phyloP scores from a whole-genome alignment of 768 basidiomycete species.

The Psilocybe azurescens region DNA sequence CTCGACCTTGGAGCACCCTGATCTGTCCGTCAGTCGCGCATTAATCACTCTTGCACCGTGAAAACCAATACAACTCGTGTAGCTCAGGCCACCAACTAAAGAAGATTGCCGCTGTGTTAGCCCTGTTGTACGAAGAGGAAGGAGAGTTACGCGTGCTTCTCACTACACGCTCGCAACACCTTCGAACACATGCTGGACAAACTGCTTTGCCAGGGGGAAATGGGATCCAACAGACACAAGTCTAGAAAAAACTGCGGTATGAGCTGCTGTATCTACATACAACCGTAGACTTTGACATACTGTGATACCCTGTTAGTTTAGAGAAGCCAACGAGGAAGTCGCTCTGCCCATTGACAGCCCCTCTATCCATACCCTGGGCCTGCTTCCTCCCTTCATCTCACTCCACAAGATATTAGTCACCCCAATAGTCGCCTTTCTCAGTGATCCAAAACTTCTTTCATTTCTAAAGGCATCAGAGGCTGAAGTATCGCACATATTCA shows the following conservation, averaged over 20 bases:
- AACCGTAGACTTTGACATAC: not conserved
- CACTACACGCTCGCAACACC: slow-evolving; percentile 81
- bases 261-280: slow-evolving; percentile 5
- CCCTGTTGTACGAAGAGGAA: slow-evolving; percentile 76
- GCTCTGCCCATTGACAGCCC: slow-evolving; percentile 63
- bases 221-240: slow-evolving; percentile 50
- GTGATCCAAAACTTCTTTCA: slow-evolving; percentile 54
- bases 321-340: slow-evolving; percentile 91
- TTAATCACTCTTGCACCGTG: slow-evolving; percentile 13
- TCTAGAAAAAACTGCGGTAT: slow-evolving; percentile 76
- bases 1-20: slow-evolving; percentile 38
- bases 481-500: slow-evolving; percentile 84
- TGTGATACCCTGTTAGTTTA: slow-evolving; percentile 41
- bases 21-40: slow-evolving; percentile 56
- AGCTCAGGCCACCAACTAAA: slow-evolving; percentile 38
- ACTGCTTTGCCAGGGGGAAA: slow-evolving; percentile 44
- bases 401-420: slow-evolving; percentile 74
- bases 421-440: slow-evolving; percentile 77
- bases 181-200: slow-evolving; percentile 80
- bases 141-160: slow-evolving; percentile 76
- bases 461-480: slow-evolving; percentile 58
- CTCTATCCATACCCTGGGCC: slow-evolving; percentile 62
- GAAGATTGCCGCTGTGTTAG: slow-evolving; percentile 77
- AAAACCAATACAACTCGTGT: slow-evolving; percentile 19
- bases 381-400: slow-evolving; percentile 72